phyloP scores from a whole-genome alignment of 345 rosid genomes.

The Aquilaria yunnanensis region DNA sequence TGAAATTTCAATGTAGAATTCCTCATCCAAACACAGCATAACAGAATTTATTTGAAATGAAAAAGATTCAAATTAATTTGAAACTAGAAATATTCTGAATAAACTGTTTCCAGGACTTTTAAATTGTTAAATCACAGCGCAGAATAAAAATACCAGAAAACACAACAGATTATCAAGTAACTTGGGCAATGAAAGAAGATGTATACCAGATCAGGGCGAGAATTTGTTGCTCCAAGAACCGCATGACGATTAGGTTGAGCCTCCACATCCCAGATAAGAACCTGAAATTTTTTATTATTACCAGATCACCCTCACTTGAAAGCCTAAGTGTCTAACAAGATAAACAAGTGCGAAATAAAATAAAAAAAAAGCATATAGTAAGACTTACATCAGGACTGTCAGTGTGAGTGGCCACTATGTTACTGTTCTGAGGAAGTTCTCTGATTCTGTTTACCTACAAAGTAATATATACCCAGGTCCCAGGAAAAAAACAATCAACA shows the following conservation, averaged over 20 bases:
- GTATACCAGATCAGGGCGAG: constrained; percentile 93
- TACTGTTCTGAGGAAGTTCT: constrained; percentile 91
- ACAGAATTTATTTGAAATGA: too few relatives aligned
- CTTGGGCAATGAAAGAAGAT: not conserved
- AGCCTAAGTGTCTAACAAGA: not conserved
- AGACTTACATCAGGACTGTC: constrained; percentile 90
- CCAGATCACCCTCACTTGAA: not conserved
- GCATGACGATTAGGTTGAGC: constrained; percentile 99
- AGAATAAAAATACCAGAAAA: too few relatives aligned
- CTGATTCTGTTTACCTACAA: constrained; percentile 96
- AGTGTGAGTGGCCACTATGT: constrained; percentile 98
- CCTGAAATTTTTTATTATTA: constrained; percentile 34
- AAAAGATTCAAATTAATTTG: too few relatives aligned
- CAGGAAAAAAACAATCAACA: not conserved
- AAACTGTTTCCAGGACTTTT: too few relatives aligned
- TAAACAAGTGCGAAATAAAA: not conserved
- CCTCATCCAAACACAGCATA: too few relatives aligned
- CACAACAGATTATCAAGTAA: not conserved
- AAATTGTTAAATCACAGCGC: too few relatives aligned
- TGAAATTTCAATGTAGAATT: too few relatives aligned
- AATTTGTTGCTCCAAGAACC: constrained; percentile 84
- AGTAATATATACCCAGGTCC: not conserved
- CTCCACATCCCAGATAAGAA: constrained; percentile 98
- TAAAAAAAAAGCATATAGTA: not conserved
- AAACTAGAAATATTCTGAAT: too few relatives aligned